Base-by-base conservation (phyloP, 139 green algal genomes). In the Nannochloris sp. region DNA sequence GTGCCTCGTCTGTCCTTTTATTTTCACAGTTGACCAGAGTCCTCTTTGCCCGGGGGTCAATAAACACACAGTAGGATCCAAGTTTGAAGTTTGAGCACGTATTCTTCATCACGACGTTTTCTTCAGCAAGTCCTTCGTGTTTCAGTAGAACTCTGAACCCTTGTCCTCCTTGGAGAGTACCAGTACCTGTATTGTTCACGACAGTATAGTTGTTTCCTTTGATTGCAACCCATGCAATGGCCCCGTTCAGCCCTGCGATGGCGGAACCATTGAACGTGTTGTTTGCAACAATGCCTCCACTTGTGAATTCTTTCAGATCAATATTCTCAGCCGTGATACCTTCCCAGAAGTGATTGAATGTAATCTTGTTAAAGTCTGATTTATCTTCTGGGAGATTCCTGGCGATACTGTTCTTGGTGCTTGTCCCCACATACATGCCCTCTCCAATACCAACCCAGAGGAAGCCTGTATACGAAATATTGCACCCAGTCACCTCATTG, bases 291-390 rank as follows among this genome's bases (percentile, higher is more conserved):
- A 44, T 25, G 1, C 58, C 58, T 29, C 17, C 17, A 28, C 23
- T 50, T n/a, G 58, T 64, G 9, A 64, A 64, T 31, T 64, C 58
- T 49, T 64, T 64, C 2, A 64, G n/a, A 51, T 64, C 58, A 23
- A 64, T 64, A 25, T 50, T 51, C 1, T 64, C 58, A 25, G 40
- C 58, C 3, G 25, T 49, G 23, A 64, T 49, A 64, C 58, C 58
- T n/a, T 29, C 40, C 14, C 58, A 23, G 25, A 64, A 64, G 9
- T 49, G 20, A 17, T 50, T 56, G 25, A 13, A 25, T n/a, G 12
- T 17, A 10, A 64, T 49, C 12, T 28, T 14, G 20, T 64, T 64
- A 20, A 31, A 51, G 30, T 64, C 25, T n/a, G 23, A 49, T 30
- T 33, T n/a, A 59, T 64, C 58, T 56, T 28, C 12, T 28, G 58